Evolutionary conservation across 768 basidiomycete species (phyloP).

Genomic region (Mycena filopes): DNA sequence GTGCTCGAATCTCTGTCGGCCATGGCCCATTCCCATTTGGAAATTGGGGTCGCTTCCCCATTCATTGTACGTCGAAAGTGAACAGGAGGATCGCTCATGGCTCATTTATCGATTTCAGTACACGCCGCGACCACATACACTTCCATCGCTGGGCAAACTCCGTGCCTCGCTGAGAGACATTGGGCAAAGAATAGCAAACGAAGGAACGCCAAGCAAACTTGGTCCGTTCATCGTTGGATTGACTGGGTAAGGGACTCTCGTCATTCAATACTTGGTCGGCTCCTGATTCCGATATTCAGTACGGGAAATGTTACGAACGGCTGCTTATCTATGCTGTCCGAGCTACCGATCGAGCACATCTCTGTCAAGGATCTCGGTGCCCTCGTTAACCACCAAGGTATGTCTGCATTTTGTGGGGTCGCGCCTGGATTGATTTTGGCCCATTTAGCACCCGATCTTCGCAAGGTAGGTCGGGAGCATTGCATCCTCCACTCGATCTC

Average conservation of each 20-base stretch:
- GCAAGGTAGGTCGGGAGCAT: conserved; percentile 55
- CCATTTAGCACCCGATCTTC: conserved; percentile 62
- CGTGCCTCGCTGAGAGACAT: conserved; percentile 65
- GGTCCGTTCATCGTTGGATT: conserved; percentile 86
- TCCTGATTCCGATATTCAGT: conserved; percentile 50
- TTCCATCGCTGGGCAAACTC: conserved; percentile 64
- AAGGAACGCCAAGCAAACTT: conserved; percentile 69
- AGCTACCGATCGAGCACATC: conserved; percentile 75
- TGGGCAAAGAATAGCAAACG: conserved; percentile 62
- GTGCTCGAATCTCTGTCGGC: conserved; percentile 83
- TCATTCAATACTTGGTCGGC: conserved; percentile 4
- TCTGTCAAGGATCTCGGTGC: conserved; percentile 63
- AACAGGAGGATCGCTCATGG: background rate
- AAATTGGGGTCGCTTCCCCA: conserved; percentile 82
- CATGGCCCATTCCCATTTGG: conserved; percentile 82
- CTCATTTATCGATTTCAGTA: conserved; percentile 53
- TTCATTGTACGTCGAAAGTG: conserved; percentile 68
- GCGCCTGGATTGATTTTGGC: conserved; percentile 10
- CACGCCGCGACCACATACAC: conserved; percentile 84
- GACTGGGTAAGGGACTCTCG: conserved; percentile 70
- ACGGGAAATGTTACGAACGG: conserved; percentile 87
- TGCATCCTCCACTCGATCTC: background rate
- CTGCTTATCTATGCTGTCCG: conserved; percentile 73
- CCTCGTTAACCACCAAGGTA: conserved; percentile 66
- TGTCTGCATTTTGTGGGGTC: conserved; percentile 22